Conservation (phyloP, 2,329 filamentous ascomycete species). For the Nothopassalora personata region DNA sequence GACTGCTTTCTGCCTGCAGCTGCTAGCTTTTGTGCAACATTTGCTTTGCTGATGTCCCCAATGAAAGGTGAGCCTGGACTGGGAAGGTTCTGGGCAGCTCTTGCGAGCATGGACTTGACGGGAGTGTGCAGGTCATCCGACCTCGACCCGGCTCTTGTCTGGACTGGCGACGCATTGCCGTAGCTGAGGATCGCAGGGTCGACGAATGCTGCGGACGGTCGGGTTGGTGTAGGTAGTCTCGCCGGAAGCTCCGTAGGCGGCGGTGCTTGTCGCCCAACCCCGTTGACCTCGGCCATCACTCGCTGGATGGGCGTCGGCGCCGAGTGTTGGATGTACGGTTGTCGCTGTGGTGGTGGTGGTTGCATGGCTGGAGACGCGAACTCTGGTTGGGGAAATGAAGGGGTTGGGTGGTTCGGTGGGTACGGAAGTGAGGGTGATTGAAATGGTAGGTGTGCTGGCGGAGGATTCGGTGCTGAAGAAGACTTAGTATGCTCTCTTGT, state of each 20-base stretch:
- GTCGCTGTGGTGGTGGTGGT: background rate
- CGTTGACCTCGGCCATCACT: slow-evolving; percentile 9
- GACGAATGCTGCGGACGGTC: slow-evolving; percentile 52
- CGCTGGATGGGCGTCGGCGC: slow-evolving; percentile 1
- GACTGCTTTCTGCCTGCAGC: slow-evolving; percentile 11
- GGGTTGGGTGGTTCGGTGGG: background rate
- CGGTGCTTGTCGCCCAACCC: slow-evolving; percentile 10
- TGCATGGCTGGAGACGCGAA: background rate
- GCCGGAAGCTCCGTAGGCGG: slow-evolving; percentile 16
- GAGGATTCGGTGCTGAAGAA: background rate
- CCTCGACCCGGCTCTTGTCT: slow-evolving; percentile 18
- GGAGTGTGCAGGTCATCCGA: slow-evolving; percentile 36
- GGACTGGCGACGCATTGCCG: slow-evolving; percentile 33
- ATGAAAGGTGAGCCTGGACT: slow-evolving; percentile 37
- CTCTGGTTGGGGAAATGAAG: background rate
- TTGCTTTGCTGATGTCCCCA: slow-evolving; percentile 25
- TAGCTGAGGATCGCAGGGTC: slow-evolving; percentile 80
- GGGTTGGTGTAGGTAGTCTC: slow-evolving; percentile 28
- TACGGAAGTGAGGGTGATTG: background rate
- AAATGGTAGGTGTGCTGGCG: background rate
- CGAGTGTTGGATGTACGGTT: background rate
- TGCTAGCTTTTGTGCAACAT: slow-evolving; percentile 23
- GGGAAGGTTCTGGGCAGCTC: slow-evolving; percentile 33
- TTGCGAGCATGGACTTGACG: slow-evolving; percentile 36
- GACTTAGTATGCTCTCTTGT: no score